Percentiles rank a stretch among this genome's conserved stretches.
These are phyloP conservation scores for Grifola frondosa DNA, from an alignment of 1,284 basidiomycete species.

Conservation along the genomic window DNA sequence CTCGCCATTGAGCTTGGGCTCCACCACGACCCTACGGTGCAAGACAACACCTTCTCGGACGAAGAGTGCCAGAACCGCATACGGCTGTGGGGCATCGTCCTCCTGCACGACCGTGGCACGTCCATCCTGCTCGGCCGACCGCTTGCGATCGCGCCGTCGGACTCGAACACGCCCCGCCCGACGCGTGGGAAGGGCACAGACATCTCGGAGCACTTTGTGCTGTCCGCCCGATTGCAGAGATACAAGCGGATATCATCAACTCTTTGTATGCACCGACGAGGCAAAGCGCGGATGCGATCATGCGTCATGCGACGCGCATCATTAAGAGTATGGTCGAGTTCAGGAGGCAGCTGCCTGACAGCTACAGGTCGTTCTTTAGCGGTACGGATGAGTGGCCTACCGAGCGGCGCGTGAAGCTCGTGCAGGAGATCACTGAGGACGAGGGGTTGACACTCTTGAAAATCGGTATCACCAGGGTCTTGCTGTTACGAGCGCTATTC, in stretches of 20 bases:
- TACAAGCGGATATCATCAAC: constrained; percentile 83
- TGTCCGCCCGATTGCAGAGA: constrained; percentile 72
- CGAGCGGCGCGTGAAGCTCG: constrained; percentile 61
- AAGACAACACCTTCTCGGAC: constrained; percentile 62
- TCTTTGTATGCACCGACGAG: constrained; percentile 73
- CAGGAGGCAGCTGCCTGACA: constrained; percentile 61
- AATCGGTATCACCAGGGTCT: constrained; percentile 74
- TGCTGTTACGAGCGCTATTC: constrained; percentile 74
- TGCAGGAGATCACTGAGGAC: constrained; percentile 72
- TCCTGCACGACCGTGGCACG: constrained; percentile 81
- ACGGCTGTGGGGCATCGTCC: constrained; percentile 76
- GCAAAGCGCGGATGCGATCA: constrained; percentile 63
- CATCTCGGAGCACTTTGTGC: constrained; percentile 70
- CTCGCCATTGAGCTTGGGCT: constrained; percentile 77
- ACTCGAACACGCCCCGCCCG: constrained; percentile 75
- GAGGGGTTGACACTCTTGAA: constrained; percentile 78
- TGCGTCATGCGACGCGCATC: constrained; percentile 73
- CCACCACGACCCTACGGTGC: constrained; percentile 76
- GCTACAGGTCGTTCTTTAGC: constrained; percentile 68
- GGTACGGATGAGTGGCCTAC: constrained; percentile 71
- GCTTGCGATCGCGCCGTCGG: constrained; percentile 71
- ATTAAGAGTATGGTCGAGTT: constrained; percentile 73
- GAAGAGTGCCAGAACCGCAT: constrained; percentile 75
- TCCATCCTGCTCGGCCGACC: constrained; percentile 83
- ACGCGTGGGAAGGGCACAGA: constrained; percentile 45